These are phyloP conservation scores for Vanderwaltozyma polyspora DNA, from an alignment of 805 yeast species.

Conservation along the genomic window DNA sequence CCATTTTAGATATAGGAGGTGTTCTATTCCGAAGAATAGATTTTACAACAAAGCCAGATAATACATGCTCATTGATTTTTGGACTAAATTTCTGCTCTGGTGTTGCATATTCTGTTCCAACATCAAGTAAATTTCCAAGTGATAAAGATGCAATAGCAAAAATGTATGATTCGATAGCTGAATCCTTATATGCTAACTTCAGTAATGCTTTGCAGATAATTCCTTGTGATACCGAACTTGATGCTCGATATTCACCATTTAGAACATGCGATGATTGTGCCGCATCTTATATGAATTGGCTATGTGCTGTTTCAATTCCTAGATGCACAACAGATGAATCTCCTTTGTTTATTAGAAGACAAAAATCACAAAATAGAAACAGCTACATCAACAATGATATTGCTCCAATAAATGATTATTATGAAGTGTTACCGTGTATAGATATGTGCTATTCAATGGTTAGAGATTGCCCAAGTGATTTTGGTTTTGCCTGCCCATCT, in stretches of 20 bases:
- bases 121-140: conserved; percentile 27
- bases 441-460: conserved; percentile 70
- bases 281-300: conserved; percentile 68
- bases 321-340: conserved; percentile 53
- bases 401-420: conserved; percentile 47
- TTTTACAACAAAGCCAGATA: conserved; percentile 43
- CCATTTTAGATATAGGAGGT: conserved; percentile 41
- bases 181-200: conserved; percentile 48
- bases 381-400: conserved; percentile 42
- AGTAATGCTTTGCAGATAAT: conserved; percentile 63
- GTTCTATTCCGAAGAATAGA: conserved; percentile 43
- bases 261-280: conserved; percentile 65
- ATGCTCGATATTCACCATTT: conserved; percentile 63
- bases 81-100: conserved; percentile 65
- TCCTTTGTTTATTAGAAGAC: conserved; percentile 37
- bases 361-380: conserved; percentile 46
- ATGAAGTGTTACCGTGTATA: conserved; percentile 79
- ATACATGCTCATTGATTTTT: conserved; percentile 63
- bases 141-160: conserved; percentile 29
- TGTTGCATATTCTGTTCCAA: conserved; percentile 85
- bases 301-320: conserved; percentile 81
- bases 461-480: conserved; percentile 69
- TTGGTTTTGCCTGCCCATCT: conserved; percentile 67
- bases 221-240: conserved; percentile 59
- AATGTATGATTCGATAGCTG: conserved; percentile 57